Evolutionary conservation across 108 stramenopile species (phyloP).

Genomic region (Epithemia pelagica): DNA sequence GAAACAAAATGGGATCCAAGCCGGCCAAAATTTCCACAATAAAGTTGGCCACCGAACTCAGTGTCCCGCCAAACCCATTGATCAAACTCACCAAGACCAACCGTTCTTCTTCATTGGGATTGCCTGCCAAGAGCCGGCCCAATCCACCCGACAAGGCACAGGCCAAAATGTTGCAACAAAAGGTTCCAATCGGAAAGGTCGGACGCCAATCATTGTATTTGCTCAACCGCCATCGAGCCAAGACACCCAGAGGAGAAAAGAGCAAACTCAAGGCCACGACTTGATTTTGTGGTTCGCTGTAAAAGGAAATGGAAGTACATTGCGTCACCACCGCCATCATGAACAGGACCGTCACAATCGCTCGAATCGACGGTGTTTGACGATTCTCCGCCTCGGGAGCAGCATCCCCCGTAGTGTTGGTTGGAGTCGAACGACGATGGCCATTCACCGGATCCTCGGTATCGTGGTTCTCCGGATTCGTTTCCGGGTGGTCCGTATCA

Average conservation of each 20-base stretch:
- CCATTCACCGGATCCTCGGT: constrained; percentile 10
- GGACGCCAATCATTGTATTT: constrained; percentile 58
- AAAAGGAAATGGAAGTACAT: constrained; percentile 51
- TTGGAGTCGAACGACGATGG: background rate
- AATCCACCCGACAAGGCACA: constrained; percentile 68
- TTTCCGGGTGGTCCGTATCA: constrained; percentile 8
- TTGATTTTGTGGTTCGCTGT: constrained; percentile 43
- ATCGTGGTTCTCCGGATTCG: constrained; percentile 5
- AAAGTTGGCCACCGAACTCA: constrained; percentile 66
- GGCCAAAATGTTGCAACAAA: constrained; percentile 66
- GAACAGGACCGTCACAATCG: constrained; percentile 62
- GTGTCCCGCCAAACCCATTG: constrained; percentile 70
- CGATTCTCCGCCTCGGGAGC: background rate
- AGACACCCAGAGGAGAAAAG: constrained; percentile 71
- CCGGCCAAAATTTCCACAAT: constrained; percentile 65
- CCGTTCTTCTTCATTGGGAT: constrained; percentile 57
- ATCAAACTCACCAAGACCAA: constrained; percentile 65
- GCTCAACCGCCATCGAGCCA: constrained; percentile 64
- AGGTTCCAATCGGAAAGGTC: constrained; percentile 76
- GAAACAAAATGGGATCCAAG: constrained; percentile 72
- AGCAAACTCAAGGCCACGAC: constrained; percentile 58
- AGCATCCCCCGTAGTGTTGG: background rate
- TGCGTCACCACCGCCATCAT: constrained; percentile 44
- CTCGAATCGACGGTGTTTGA: constrained; percentile 55
- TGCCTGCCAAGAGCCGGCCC: constrained; percentile 63